These are phyloP conservation scores for Linnemannia exigua DNA, from an alignment of 192 early-diverging fungal genomes.

Conservation along the genomic window DNA sequence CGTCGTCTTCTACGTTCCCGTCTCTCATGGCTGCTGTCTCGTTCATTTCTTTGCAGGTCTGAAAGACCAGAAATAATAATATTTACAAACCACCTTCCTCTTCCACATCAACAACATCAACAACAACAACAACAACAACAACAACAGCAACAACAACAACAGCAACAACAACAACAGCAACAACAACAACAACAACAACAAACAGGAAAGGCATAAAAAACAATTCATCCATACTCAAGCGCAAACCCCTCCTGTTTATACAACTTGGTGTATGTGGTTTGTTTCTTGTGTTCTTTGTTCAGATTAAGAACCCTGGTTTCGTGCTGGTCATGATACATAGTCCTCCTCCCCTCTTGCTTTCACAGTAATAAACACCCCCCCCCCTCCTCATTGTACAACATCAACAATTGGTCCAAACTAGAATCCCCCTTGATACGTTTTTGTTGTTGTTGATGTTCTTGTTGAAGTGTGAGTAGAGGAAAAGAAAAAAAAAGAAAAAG, in stretches of 20 bases:
- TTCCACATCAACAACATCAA: not conserved
- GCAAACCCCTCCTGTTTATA: not conserved
- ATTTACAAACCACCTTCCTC: not conserved
- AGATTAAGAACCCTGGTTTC: not conserved
- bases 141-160: not conserved
- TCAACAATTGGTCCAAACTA: too few relatives aligned
- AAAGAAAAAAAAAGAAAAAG: too few relatives aligned
- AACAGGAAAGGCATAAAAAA: not conserved
- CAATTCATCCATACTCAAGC: not conserved
- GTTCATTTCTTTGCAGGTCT: not conserved
- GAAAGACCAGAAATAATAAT: not conserved
- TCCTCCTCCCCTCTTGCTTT: not conserved
- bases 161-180: not conserved
- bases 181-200: not conserved
- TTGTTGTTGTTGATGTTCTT: too few relatives aligned
- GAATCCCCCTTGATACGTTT: too few relatives aligned
- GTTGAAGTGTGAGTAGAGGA: too few relatives aligned
- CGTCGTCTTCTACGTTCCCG: not conserved
- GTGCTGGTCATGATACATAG: not conserved
- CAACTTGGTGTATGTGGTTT: not conserved
- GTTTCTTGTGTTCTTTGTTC: not conserved
- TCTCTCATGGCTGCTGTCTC: not conserved
- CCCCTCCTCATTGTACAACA: not conserved
- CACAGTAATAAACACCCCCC: not conserved
- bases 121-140: not conserved